phyloP scores from a whole-genome alignment of 225 moss, liverwort and hornwort species.

The Pseudoscleropodium purum region DNA sequence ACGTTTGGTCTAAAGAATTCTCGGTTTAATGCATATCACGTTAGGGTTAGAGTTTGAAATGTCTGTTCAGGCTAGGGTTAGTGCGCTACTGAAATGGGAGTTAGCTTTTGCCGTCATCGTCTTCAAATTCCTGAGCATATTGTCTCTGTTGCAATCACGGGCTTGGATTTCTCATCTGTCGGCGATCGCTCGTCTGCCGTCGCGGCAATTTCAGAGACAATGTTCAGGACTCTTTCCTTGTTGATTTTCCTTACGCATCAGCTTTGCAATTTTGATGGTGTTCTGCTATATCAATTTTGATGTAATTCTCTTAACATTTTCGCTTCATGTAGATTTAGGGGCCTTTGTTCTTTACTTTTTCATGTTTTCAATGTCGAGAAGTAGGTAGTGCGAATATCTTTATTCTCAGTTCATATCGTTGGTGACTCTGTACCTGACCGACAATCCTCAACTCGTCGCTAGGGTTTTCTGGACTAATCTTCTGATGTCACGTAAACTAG shows the following conservation, averaged over 20 bases:
- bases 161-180: neutral
- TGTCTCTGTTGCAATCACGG: conserved; percentile 7
- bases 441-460: neutral
- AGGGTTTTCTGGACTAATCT: conserved; percentile 1
- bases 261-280: neutral
- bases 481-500: neutral
- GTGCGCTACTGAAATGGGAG: neutral
- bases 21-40: neutral
- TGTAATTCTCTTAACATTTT: neutral
- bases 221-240: neutral
- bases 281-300: neutral
- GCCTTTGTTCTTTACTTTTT: neutral
- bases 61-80: neutral
- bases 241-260: neutral
- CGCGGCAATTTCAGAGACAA: neutral
- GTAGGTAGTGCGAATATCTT: neutral
- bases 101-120: neutral
- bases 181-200: neutral
- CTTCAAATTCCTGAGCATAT: neutral
- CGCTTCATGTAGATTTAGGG: neutral
- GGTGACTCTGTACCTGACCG: neutral
- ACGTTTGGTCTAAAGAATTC: neutral
- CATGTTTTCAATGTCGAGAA: neutral
- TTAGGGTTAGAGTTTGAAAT: conserved; percentile 16
- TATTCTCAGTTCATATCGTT: neutral